Evolutionary conservation across 2,329 filamentous ascomycete genomes (phyloP), one percentile per base, ranked within the genome.

Genomic region (Trichoderma gracile): DNA sequence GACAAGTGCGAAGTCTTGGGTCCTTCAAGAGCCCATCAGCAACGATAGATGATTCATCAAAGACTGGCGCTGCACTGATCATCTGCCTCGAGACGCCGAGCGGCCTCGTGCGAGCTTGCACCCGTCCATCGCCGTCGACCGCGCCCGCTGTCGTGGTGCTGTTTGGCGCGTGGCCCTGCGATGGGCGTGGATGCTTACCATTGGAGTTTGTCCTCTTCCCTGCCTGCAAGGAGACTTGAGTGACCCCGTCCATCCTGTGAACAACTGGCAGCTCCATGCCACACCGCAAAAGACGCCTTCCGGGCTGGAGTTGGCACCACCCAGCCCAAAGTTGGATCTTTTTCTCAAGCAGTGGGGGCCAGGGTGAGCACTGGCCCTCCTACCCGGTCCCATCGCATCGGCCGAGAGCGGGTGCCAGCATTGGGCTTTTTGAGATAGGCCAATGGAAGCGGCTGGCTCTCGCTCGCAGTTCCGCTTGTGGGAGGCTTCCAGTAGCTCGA

Each of bases 391-490:
- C 58, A 62, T 30, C n/a, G 47, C 47, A 62, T 62, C 59, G 59
- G 59, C 59, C 59, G 59, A 62, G 59, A 46, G 59, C 59, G 59
- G 59, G 59, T 54, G 49, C 58, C 49, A 62, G 58, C 49, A 42
- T 33, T 61, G 58, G 58, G 47, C n/a, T 25, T 52, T 47, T 27
- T 27, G 23, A 27, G 57, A 52, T 45, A 23, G 47, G 23, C 57
- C 57, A 61, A 50, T 53, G 33, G n/a, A n/a, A 15, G 57, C 14
- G n/a, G 17, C 23, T 52, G 38, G 17, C 10, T 12, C 33, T 38
- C 33, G 33, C 33, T 38, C 33, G 33, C 33, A 38, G 33, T 38
- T 14, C 33, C 33, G 33, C 33, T 38, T 38, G 33, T 38, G 14
- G 33, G 33, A 38, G 33, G 10, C 33, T 38, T 38, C 33, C 33